Evolutionary conservation across 1,139 yeast species (phyloP), one percentile per base, ranked within the genome.

Genomic region (Candida sanyaensis): DNA sequence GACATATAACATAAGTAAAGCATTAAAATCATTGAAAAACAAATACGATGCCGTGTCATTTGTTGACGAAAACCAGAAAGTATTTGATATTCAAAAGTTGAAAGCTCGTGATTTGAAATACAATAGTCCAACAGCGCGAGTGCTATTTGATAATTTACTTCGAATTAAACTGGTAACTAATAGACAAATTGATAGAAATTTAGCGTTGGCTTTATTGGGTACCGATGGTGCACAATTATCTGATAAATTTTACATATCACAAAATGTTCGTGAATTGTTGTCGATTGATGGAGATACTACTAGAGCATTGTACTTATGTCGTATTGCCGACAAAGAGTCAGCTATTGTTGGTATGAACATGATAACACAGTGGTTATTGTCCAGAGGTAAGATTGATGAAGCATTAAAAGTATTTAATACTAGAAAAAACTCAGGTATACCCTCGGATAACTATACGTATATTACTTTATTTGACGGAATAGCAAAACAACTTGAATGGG

Each of bases 331-430:
- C 6, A 48, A 56, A 6, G 45, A 53, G 0, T 69, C 75, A 30
- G 88, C 88, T 8, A 59, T 73, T 0, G 88, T 83, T 28, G 88
- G 81, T 0, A 77, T 82, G 81, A 87, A 87, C 53, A 71, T 77
- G 12, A 72, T 87, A 1, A 62, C 81, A 58, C 74, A 77, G 51
- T 76, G 80, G 69, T 67, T 75, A 32, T 62, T 84, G 10, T 63
- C 65, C 6, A 63, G 68, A 6, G 72, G 69, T 4, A 75, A 75
- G 37, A 66, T 75, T 3, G 64, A 66, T 33, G 63, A 53, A 12
- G 87, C 86, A 0, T 52, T 84, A 39, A 78, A 77, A 42, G 53
- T 79, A 28, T 73, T 76, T 50, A 73, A 75, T 49, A 76, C 78
- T 63, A 69, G 88, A 44, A 82, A 80, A 55, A 84, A 83, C 58